Percentiles rank a stretch among this genome's conserved stretches.
Conservation (phyloP, 108 stramenopile species). For the Nannochloropsis salina region DNA sequence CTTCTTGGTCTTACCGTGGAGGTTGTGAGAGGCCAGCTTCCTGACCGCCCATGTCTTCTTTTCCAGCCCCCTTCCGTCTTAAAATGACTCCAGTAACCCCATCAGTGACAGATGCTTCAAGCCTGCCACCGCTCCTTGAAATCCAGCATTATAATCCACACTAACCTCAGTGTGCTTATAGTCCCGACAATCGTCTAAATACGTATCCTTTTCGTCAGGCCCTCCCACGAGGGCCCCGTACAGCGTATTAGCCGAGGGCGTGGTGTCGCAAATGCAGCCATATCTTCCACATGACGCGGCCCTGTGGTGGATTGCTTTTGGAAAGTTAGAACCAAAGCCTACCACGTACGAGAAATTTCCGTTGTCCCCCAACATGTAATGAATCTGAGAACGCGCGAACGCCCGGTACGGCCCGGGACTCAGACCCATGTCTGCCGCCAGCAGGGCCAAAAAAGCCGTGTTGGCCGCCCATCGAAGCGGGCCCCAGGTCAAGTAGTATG, state of each 20-base stretch:
- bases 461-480: not conserved
- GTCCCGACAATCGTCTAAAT: not conserved
- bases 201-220: not conserved
- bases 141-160: not conserved
- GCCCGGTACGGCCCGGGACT: not conserved
- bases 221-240: slow-evolving; percentile 8
- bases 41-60: not conserved
- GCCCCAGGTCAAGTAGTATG: not conserved
- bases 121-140: not conserved
- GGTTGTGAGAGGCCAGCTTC: too few species aligned
- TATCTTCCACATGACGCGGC: not conserved
- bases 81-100: not conserved
- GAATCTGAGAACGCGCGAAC: not conserved
- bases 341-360: not conserved
- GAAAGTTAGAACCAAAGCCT: not conserved
- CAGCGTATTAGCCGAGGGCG: not conserved
- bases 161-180: not conserved
- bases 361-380: not conserved
- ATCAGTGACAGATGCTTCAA: not conserved
- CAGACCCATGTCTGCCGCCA: slow-evolving; percentile 5
- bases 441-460: not conserved
- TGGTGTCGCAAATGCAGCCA: not conserved
- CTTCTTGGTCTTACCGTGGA: too few species aligned
- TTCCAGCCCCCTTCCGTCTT: not conserved
- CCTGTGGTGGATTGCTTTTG: not conserved